Conservation (phyloP, 2,329 filamentous ascomycete genomes). For the Tothia fuscella region DNA sequence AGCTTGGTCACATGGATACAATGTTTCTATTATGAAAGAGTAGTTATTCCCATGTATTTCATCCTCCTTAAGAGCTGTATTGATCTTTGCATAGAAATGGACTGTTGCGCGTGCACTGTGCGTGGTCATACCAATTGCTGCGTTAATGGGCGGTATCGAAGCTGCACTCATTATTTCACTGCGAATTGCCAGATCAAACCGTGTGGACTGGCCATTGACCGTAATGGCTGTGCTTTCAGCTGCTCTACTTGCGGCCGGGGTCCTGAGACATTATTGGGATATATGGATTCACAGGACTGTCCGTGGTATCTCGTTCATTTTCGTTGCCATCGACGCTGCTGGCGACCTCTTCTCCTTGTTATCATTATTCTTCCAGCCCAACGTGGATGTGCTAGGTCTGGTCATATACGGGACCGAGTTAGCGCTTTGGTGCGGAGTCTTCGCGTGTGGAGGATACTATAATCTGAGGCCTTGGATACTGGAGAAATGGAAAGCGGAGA, state of each 20-base stretch:
- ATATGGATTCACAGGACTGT: conserved; percentile 56
- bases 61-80: not conserved
- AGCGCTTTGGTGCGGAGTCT: conserved; percentile 54
- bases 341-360: conserved; percentile 56
- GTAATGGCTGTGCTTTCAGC: conserved; percentile 57
- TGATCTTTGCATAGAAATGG: conserved; percentile 35
- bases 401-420: conserved; percentile 57
- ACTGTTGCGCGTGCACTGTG: conserved; percentile 35
- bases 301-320: conserved; percentile 59
- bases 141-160: conserved; percentile 48
- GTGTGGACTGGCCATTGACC: conserved; percentile 48
- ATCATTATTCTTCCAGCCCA: conserved; percentile 50
- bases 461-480: conserved; percentile 49
- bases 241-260: conserved; percentile 50
- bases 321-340: conserved; percentile 56
- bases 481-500: conserved; percentile 21
- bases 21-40: conserved; percentile 44
- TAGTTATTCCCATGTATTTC: conserved; percentile 16
- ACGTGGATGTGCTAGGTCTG: conserved; percentile 49
- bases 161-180: conserved; percentile 45
- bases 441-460: conserved; percentile 53
- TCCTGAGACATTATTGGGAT: conserved; percentile 57
- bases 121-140: conserved; percentile 40
- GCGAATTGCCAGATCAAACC: conserved; percentile 31
- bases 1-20: conserved; percentile 44